Evolutionary conservation across 306 rosid genomes (phyloP).

Genomic region (Macrotyloma uniflorum): DNA sequence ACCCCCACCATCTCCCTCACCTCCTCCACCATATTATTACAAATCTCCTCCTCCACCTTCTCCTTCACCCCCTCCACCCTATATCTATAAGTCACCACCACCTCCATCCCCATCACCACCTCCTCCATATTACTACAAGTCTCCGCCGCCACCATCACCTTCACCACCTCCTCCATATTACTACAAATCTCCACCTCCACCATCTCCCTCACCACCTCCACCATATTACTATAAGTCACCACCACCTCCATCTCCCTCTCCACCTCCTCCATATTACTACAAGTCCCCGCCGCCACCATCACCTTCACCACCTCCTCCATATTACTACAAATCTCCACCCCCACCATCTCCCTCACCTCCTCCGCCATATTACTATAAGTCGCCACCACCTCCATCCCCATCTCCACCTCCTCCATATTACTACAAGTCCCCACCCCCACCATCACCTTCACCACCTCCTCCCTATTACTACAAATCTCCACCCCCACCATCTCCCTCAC

Average conservation of each 20-base stretch:
- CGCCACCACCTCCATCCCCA: neutral
- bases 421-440: neutral
- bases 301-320: neutral
- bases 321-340: neutral
- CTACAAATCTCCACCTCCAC: neutral
- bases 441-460: neutral
- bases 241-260: neutral
- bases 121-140: neutral
- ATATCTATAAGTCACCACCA: neutral
- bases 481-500: neutral
- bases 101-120: neutral
- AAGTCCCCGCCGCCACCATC: neutral
- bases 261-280: neutral
- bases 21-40: neutral
- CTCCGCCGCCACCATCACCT: neutral
- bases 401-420: neutral
- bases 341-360: neutral
- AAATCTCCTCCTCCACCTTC: neutral
- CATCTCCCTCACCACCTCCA: neutral
- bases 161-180: neutral
- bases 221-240: neutral
- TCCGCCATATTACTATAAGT: neutral
- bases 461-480: neutral
- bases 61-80: neutral
- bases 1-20: neutral